Evolutionary conservation across 306 rosid genomes (phyloP).

Genomic region (Cyclanthera cordifolia): DNA sequence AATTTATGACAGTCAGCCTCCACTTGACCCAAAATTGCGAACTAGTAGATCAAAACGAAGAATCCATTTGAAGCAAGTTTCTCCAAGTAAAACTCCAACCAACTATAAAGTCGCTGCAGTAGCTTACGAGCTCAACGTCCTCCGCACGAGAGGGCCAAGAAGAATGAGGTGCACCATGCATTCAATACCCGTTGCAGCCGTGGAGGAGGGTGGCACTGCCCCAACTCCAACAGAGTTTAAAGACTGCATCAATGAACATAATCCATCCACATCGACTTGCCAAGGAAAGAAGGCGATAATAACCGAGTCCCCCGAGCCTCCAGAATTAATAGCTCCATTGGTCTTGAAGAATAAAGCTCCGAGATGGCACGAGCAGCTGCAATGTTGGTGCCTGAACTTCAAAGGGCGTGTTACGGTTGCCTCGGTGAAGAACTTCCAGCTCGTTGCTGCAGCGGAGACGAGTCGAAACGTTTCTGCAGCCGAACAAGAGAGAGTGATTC

Average conservation of each 20-base stretch:
- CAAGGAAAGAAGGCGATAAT: constrained; percentile 35
- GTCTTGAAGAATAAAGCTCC: constrained; percentile 76
- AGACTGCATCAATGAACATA: constrained; percentile 23
- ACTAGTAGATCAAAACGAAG: constrained; percentile 34
- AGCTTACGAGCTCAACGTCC: constrained; percentile 74
- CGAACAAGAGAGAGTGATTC: constrained; percentile 74
- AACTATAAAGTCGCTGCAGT: constrained; percentile 49
- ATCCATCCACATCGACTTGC: constrained; percentile 18
- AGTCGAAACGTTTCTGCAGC: constrained; percentile 40
- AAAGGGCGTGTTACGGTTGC: constrained; percentile 93
- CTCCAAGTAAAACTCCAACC: constrained; percentile 36
- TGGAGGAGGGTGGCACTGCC: constrained; percentile 71
- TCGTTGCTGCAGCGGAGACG: constrained; percentile 70
- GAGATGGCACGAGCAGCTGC: constrained; percentile 92
- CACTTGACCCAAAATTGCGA: constrained; percentile 33
- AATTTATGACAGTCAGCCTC: constrained; percentile 49
- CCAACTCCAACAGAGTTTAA: constrained; percentile 62
- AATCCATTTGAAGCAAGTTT: constrained; percentile 44
- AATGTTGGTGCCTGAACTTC: constrained; percentile 95
- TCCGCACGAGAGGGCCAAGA: constrained; percentile 91
- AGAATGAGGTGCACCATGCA: constrained; percentile 74
- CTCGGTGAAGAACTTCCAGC: constrained; percentile 90
- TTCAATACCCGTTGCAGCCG: constrained; percentile 56
- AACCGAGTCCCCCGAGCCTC: constrained; percentile 21
- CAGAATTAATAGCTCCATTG: constrained; percentile 27